A percentile compares a stretch with the other conserved stretches of the same genome.
Evolutionary conservation across 768 basidiomycete genomes (phyloP).

Genomic region (Lentinula edodes): DNA sequence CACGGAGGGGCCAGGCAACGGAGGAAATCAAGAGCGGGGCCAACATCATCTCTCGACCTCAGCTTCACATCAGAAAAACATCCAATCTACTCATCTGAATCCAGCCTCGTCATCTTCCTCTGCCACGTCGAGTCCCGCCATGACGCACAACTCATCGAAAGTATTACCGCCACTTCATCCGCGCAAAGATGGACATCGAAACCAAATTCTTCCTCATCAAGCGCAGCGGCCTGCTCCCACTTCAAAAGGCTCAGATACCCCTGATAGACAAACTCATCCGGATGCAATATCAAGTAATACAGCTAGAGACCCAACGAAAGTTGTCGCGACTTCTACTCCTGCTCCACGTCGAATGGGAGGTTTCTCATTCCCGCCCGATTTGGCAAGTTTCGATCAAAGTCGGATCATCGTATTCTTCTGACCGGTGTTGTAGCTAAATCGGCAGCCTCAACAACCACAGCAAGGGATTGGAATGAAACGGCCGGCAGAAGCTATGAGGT

Average conservation of each 20-base stretch:
- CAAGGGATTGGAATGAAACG: slow-evolving; percentile 1
- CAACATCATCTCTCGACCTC: neutral
- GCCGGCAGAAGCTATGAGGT: neutral
- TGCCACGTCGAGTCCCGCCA: neutral
- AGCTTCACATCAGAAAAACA: neutral
- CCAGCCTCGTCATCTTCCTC: neutral
- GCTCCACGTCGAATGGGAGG: slow-evolving; percentile 2
- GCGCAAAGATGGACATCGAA: neutral
- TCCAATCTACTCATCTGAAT: neutral
- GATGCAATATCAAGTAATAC: neutral
- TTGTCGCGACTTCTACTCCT: neutral
- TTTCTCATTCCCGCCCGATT: slow-evolving; percentile 3
- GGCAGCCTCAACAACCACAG: neutral
- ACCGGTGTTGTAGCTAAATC: neutral
- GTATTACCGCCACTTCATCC: neutral
- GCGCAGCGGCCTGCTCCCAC: neutral
- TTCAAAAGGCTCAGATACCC: neutral
- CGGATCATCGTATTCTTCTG: neutral
- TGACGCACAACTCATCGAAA: neutral
- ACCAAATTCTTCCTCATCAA: neutral
- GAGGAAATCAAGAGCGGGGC: neutral
- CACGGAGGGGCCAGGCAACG: slow-evolving; percentile 20
- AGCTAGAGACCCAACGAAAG: neutral
- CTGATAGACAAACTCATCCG: neutral
- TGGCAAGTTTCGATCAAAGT: neutral